Evolutionary conservation across 805 yeast species (phyloP), one percentile per base, ranked within the genome.

Genomic region (Ogataea saltuana): DNA sequence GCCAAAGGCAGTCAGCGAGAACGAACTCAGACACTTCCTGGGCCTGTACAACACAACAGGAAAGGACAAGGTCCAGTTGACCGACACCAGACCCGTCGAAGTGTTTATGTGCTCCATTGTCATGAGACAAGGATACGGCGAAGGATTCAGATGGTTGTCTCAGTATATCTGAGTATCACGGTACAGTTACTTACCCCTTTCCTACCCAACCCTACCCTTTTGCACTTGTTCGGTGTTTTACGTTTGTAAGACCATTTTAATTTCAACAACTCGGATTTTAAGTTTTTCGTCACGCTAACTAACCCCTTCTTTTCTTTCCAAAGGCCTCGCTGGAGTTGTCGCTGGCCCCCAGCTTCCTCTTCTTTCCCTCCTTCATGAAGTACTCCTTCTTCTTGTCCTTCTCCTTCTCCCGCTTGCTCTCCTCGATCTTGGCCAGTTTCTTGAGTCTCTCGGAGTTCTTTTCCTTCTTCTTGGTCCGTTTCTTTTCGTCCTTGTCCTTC

Each of bases 51-150:
- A 80, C 57, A 89, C 97, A 53, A 93, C 97, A 32, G 98, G 98
- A 56, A 87, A 87, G 70, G 88, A 86, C 52, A 81, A 78, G 59
- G 80, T 80, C 51, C 80, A 81, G 36, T 65, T 79, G 48, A 84
- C 81, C 48, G 80, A 75, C 48, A 78, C 78, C 52, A 85, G 99
- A 74, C 98, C 99, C 39, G 81, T 91, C 45, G 99, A 93, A 72
- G 81, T 93, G 34, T 93, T 81, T 69, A 93, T 93, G 98, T 91
- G 96, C 70, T 88, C 97, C 20, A 96, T 93, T 53, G 97, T 90
- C 44, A 86, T 90, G 96, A 88, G 98, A 78, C 90, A 88, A 69
- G 99, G 99, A 59, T 93, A 93, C 69, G 95, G 96, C 48, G 98
- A 93, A 59, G 99, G 96, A 51, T 89, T 93, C 80, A 86, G 88